Evolutionary conservation across 225 moss, liverwort and hornwort genomes (phyloP).

Genomic region (Anthoceros angustus): DNA sequence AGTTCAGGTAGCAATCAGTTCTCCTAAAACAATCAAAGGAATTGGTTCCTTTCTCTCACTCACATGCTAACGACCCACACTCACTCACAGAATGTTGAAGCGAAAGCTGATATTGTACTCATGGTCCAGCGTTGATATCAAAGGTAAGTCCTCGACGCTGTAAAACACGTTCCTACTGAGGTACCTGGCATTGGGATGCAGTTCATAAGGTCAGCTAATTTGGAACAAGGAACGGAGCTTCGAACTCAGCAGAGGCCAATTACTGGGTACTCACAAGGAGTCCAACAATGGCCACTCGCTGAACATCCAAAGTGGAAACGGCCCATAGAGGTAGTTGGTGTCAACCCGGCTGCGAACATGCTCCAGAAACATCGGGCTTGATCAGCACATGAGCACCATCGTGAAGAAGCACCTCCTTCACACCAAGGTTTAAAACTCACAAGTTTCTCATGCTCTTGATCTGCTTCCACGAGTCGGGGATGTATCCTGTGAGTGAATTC

Average conservation of each 20-base stretch:
- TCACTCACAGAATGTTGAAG: background rate
- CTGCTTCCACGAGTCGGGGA: background rate
- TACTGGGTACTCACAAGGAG: background rate
- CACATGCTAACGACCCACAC: too few relatives aligned
- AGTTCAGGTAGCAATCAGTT: too few relatives aligned
- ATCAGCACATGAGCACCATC: too few relatives aligned
- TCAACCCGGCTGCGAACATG: constrained; percentile 9
- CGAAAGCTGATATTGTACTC: background rate
- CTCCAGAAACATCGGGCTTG: too few relatives aligned
- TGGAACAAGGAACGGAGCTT: background rate
- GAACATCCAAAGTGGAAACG: constrained; percentile 13
- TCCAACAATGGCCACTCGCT: constrained; percentile 6
- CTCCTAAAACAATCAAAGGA: background rate
- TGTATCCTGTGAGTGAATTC: background rate
- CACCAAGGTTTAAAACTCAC: background rate
- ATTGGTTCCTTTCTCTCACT: background rate
- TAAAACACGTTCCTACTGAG: constrained; percentile 5
- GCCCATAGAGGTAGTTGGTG: constrained; percentile 7
- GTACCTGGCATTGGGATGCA: constrained; percentile 5
- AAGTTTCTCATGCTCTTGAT: background rate
- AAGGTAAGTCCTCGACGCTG: background rate
- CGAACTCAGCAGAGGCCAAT: background rate
- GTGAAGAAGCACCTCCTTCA: background rate
- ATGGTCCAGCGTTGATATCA: background rate
- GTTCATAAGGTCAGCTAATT: background rate